Evolutionary conservation across 2,329 filamentous ascomycete species (phyloP), one percentile per base, ranked within the genome.

Genomic region (Aureobasidium sp.): DNA sequence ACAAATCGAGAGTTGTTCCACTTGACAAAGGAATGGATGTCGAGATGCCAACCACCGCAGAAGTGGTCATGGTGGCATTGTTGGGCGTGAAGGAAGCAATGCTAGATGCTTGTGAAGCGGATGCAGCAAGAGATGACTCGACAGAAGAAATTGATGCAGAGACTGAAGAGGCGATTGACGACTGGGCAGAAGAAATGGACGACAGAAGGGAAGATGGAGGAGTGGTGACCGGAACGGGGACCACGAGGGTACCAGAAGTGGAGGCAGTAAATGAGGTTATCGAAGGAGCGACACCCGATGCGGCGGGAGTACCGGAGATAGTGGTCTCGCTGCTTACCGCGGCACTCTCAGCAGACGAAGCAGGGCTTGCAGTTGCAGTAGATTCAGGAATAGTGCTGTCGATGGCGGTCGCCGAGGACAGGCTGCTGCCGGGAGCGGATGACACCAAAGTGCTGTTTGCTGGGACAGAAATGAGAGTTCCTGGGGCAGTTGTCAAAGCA

Each of bases 201-300:
- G 64, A 61, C n/a, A 62, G 41, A 25, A 58, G 42, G 14, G 61
- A 57, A 14, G 61, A 61, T 44, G 64, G 61, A 32, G 39, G 64
- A 29, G 66, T 66, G 13, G 63, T 66, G 1, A 67, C 48, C 25
- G 67, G 64, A 21, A 70, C 60, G 16, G 68, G 65, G 32, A 69
- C 63, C 27, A 68, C 63, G 10, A 65, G 66, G 0, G 67, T 63
- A 21, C 66, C 67, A 44, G 63, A 61, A 30, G 62, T 53, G 44
- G 62, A 59, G 9, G 48, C 44, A 6, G 27, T 60, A 34, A 61
- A 61, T 4, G 59, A 61, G 36, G 57, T 64, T 8, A 57, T 30
- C 30, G 62, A 44, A 49, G 61, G 53, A 14, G 55, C 32, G 6
- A 32, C 21, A 13, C 45, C 41, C 4, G 55, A 27, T 21, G 57